Conservation (phyloP, 495 filamentous ascomycete species). For the Acidiella bohemica region DNA sequence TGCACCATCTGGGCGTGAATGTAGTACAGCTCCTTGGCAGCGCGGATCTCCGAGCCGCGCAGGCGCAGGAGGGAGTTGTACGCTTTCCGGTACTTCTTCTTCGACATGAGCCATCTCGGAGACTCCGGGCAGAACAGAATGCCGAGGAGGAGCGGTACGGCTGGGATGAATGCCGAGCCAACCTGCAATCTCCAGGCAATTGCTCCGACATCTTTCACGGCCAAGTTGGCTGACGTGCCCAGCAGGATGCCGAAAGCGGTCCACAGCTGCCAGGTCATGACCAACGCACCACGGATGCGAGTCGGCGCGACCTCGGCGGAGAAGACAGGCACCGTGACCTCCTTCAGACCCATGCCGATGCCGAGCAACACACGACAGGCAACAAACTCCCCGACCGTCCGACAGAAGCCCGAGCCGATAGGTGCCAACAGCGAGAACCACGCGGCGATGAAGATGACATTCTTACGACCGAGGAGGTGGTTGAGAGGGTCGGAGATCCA, state of each 20-base stretch:
- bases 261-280: constrained; percentile 81
- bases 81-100: constrained; percentile 14
- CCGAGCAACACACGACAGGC: constrained; percentile 44
- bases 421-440: constrained; percentile 44
- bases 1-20: constrained; percentile 45
- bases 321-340: constrained; percentile 44
- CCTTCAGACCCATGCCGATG: constrained; percentile 46
- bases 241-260: constrained; percentile 53
- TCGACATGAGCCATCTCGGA: constrained; percentile 42
- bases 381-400: constrained; percentile 41
- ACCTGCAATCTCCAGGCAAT: constrained; percentile 67
- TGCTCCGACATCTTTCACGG: constrained; percentile 40
- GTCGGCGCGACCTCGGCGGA: constrained; percentile 42
- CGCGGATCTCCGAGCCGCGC: constrained; percentile 50
- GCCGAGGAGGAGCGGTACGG: constrained; percentile 49
- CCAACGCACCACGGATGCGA: constrained; percentile 45
- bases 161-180: constrained; percentile 61
- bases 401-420: constrained; percentile 24
- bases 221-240: constrained; percentile 58
- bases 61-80: constrained; percentile 28
- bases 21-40: constrained; percentile 63
- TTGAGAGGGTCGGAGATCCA: constrained; percentile 80
- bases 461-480: constrained; percentile 60
- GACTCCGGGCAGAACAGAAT: constrained; percentile 67
- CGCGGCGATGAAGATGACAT: constrained; percentile 65